These are phyloP conservation scores for Wickerhamomyces rabaulensis DNA, from an alignment of 805 yeast genomes.

Conservation along the genomic window DNA sequence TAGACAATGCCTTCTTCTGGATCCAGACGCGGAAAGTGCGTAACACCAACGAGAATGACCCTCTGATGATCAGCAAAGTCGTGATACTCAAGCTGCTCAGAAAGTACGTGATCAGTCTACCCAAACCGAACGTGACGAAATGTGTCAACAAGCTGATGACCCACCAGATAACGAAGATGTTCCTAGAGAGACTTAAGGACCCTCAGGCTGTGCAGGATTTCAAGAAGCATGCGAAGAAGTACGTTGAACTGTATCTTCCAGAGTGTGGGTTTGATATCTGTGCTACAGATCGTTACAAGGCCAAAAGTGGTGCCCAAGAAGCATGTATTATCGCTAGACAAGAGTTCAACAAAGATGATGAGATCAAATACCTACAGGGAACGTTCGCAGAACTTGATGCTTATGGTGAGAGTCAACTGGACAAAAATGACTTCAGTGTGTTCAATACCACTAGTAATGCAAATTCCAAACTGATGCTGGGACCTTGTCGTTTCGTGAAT, in stretches of 20 bases:
- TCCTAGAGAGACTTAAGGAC: conserved; percentile 21
- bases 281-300: conserved; percentile 36
- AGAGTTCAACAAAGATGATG: conserved; percentile 25
- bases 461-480: conserved; percentile 37
- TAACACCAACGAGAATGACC: conserved; percentile 2
- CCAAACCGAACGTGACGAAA: conserved; percentile 9
- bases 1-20: conserved; percentile 25
- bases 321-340: conserved; percentile 36
- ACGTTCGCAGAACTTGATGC: conserved; percentile 29
- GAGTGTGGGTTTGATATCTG: conserved; percentile 37
- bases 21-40: conserved; percentile 22
- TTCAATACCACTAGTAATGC: conserved; percentile 29
- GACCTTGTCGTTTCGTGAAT: conserved; percentile 43
- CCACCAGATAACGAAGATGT: conserved; percentile 21
- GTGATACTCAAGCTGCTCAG: conserved; percentile 6
- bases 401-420: conserved; percentile 28
- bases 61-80: conserved; percentile 1
- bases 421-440: conserved; percentile 38
- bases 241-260: conserved; percentile 29
- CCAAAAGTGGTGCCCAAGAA: conserved; percentile 13
- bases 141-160: conserved; percentile 24
- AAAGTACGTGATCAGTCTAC: conserved; percentile 9
- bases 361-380: conserved; percentile 32
- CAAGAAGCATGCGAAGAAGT: conserved; percentile 30
- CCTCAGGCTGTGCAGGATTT: conserved; percentile 25